These are phyloP conservation scores for Ascochyta pisi DNA, from an alignment of 2,329 filamentous ascomycete species.

Conservation along the genomic window DNA sequence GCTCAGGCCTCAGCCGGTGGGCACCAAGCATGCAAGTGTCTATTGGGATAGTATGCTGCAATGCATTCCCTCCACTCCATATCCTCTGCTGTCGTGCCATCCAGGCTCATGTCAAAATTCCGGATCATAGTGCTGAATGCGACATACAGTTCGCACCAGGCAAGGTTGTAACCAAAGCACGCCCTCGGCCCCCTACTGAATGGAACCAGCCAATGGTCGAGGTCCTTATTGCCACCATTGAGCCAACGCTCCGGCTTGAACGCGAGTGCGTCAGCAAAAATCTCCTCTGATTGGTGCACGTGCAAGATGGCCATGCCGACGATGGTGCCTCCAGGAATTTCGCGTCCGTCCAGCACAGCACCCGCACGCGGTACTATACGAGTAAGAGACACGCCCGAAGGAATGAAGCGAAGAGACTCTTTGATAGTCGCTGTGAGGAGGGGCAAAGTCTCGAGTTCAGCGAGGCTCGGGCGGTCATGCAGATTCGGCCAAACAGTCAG, in stretches of 20 bases:
- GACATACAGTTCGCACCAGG: constrained; percentile 5
- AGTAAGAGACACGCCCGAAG: constrained; percentile 1
- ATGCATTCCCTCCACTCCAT: constrained; percentile 6
- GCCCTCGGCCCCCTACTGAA: constrained; percentile 3
- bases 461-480: background rate
- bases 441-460: constrained; percentile 1
- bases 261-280: background rate
- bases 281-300: background rate
- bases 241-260: constrained; percentile 4
- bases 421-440: constrained; percentile 3
- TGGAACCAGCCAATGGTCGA: constrained; percentile 2
- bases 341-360: background rate
- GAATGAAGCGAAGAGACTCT: constrained; percentile 2
- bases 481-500: constrained; percentile 4
- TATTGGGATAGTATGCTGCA: constrained; percentile 4
- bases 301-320: constrained; percentile 3
- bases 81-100: constrained; percentile 1
- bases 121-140: constrained; percentile 4
- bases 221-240: background rate
- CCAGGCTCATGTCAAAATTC: background rate
- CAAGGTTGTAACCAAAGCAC: constrained; percentile 3
- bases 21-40: constrained; percentile 7
- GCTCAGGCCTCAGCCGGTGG: background rate
- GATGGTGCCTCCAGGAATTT: background rate
- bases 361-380: background rate